A percentile compares a stretch with the other conserved stretches of the same genome.
Conservation (phyloP, 148 eudicot genomes). For the Pouteria glomerata region DNA sequence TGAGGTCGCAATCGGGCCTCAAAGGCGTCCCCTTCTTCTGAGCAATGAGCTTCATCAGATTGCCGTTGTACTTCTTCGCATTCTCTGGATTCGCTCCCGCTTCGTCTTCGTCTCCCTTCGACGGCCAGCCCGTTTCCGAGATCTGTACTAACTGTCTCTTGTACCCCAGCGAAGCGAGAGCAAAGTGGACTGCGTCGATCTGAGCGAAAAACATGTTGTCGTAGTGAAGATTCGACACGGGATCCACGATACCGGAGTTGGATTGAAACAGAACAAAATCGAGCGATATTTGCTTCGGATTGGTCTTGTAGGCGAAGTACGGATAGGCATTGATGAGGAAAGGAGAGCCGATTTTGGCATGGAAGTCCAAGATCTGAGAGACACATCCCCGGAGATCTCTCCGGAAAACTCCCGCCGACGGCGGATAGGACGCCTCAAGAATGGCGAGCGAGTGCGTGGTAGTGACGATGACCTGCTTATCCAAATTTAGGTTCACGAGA, state of each 20-base stretch:
- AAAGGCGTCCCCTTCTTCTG: conserved; percentile 67
- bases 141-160: conserved; percentile 53
- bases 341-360: conserved; percentile 57
- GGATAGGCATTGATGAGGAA: conserved; percentile 87
- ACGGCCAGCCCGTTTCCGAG: conserved; percentile 97
- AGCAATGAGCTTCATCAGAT: conserved; percentile 50
- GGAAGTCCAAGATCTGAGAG: conserved; percentile 56
- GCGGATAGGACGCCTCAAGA: conserved; percentile 70
- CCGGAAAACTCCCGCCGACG: conserved; percentile 61
- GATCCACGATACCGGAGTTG: conserved; percentile 45
- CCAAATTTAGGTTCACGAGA: conserved; percentile 31
- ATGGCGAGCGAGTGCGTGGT: conserved; percentile 70
- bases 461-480: conserved; percentile 53
- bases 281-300: conserved; percentile 50
- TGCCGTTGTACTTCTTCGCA: conserved; percentile 79
- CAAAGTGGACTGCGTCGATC: conserved; percentile 79
- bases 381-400: conserved; percentile 38
- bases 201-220: conserved; percentile 90
- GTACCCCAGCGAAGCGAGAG: conserved; percentile 44
- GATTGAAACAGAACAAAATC: conserved; percentile 69
- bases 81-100: conserved; percentile 73
- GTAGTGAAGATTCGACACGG: conserved; percentile 48
- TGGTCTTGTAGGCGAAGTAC: conserved; percentile 71
- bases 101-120: no score
- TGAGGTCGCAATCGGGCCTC: conserved; percentile 57